Conservation (phyloP, 148 eudicot species). For the Arbutus unedo region DNA sequence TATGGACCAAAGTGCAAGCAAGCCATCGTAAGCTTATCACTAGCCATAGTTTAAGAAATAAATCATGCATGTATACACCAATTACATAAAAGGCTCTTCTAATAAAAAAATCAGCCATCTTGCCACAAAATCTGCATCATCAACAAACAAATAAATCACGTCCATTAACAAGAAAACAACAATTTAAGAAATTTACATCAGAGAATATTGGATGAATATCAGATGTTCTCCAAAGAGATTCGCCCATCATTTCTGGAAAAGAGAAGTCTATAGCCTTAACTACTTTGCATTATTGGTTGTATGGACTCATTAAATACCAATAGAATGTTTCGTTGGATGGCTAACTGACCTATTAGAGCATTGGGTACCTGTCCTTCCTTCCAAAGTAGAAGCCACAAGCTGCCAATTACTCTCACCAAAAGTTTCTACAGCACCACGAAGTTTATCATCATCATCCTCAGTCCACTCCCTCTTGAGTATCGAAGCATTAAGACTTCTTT, state of each 20-base stretch:
- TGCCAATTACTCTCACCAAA: slow-evolving; percentile 91
- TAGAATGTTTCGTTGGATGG: neutral
- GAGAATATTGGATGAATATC: neutral
- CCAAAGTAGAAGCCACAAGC: slow-evolving; percentile 68
- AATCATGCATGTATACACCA: neutral
- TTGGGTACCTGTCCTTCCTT: slow-evolving; percentile 88
- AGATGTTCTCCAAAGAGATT: neutral
- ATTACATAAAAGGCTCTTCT: neutral
- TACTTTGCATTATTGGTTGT: slow-evolving; percentile 7
- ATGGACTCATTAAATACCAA: slow-evolving; percentile 1
- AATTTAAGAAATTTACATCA: neutral
- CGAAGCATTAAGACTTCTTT: slow-evolving; percentile 82
- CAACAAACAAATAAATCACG: neutral
- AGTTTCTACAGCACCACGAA: slow-evolving; percentile 69
- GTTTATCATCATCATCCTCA: slow-evolving; percentile 65
- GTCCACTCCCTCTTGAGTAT: slow-evolving; percentile 85
- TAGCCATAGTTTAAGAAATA: neutral
- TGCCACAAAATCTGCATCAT: slow-evolving; percentile 1
- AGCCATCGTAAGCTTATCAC: neutral
- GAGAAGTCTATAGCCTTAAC: neutral
- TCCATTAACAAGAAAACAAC: neutral
- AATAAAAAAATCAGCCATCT: neutral
- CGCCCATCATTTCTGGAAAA: neutral
- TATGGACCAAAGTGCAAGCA: neutral
- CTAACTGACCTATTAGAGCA: slow-evolving; percentile 91